These are phyloP conservation scores for Picea sitchensis DNA, from an alignment of 75 land plant genomes.

Conservation along the genomic window DNA sequence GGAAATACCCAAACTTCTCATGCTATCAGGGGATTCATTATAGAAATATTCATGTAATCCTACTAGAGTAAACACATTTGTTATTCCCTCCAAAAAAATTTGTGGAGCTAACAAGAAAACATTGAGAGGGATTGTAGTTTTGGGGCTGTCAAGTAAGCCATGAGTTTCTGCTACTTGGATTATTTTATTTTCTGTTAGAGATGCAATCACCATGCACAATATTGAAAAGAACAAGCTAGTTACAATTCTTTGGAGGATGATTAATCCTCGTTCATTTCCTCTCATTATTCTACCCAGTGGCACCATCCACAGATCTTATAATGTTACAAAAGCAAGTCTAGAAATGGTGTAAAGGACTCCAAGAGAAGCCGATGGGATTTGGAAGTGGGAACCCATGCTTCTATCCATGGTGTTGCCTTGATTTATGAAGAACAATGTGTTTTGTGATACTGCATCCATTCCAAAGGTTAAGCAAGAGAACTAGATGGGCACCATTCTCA, in stretches of 20 bases:
- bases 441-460: too few species aligned
- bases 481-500: too few species aligned
- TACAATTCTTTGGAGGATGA: not conserved
- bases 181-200: not conserved
- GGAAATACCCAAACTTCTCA: not conserved
- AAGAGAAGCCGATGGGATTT: too few species aligned
- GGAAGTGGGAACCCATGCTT: too few species aligned
- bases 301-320: too few species aligned
- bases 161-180: not conserved
- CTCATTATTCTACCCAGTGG: too few species aligned
- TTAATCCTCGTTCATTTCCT: not conserved
- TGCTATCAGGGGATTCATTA: not conserved
- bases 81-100: not conserved
- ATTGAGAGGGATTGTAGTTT: not conserved
- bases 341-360: too few species aligned
- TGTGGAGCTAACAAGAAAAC: not conserved
- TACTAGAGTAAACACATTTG: not conserved
- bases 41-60: not conserved
- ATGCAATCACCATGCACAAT: not conserved
- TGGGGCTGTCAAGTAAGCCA: constrained; percentile 3
- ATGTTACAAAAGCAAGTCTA: too few species aligned
- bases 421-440: too few species aligned
- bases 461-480: too few species aligned
- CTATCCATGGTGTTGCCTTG: too few species aligned
- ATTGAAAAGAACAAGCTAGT: not conserved